These are phyloP conservation scores for Taiozyma sp. DNA, from an alignment of 1,139 yeast species.

Conservation along the genomic window DNA sequence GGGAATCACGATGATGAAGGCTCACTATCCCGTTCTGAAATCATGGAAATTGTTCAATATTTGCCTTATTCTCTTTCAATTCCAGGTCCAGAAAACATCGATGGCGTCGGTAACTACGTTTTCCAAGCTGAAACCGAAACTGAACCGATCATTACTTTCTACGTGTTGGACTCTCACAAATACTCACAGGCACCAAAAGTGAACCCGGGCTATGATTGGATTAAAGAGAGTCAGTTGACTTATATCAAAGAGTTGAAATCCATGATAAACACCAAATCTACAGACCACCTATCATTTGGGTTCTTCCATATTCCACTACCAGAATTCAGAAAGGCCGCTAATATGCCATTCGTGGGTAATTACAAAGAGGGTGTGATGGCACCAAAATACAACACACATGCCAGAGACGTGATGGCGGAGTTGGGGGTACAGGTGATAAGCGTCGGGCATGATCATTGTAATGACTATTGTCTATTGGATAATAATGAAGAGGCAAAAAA, in stretches of 20 bases:
- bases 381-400: constrained; percentile 64
- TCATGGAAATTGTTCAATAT: constrained; percentile 48
- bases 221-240: constrained; percentile 65
- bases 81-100: constrained; percentile 57
- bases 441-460: constrained; percentile 94
- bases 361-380: constrained; percentile 73
- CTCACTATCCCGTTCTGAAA: constrained; percentile 48
- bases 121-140: constrained; percentile 40
- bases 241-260: constrained; percentile 45
- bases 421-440: constrained; percentile 67
- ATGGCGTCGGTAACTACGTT: constrained; percentile 78
- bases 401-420: constrained; percentile 43
- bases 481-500: constrained; percentile 28
- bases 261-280: constrained; percentile 29
- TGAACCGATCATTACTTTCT: constrained; percentile 48
- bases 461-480: constrained; percentile 75
- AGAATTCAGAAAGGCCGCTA: constrained; percentile 51
- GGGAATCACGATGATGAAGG: constrained; percentile 81
- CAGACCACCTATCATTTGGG: constrained; percentile 69
- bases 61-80: constrained; percentile 65
- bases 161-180: constrained; percentile 79
- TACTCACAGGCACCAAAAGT: constrained; percentile 60
- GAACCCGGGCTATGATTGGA: constrained; percentile 80
- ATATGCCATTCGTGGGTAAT: constrained; percentile 45
- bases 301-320: constrained; percentile 93